A percentile compares a stretch with the other conserved stretches of the same genome.
phyloP scores from a whole-genome alignment of 257 asterid genomes.

The Rubia yunnanensis region DNA sequence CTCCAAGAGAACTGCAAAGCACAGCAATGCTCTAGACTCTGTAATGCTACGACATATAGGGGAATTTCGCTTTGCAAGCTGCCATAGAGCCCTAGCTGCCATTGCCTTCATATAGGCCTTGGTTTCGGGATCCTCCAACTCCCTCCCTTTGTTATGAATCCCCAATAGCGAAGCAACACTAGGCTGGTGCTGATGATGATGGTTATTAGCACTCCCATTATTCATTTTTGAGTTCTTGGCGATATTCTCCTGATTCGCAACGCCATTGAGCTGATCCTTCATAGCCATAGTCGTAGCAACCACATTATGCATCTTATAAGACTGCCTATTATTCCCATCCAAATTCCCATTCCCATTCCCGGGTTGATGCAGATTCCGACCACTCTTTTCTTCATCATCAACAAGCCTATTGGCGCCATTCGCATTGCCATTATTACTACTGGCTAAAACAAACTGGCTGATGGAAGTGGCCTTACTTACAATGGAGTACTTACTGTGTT shows the following conservation, averaged over 20 bases:
- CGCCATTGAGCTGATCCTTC: constrained; percentile 20
- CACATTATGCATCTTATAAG: constrained; percentile 45
- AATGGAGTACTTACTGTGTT: constrained; percentile 31
- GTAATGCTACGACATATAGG: constrained; percentile 74
- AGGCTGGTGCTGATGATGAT: constrained; percentile 33
- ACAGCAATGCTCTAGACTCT: constrained; percentile 63
- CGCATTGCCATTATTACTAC: constrained; percentile 8
- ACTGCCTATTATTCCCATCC: constrained; percentile 6
- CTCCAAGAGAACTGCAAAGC: constrained; percentile 63
- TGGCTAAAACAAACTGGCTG: constrained; percentile 26
- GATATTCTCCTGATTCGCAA: constrained; percentile 2
- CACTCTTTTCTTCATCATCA: constrained; percentile 37
- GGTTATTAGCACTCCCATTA: constrained; percentile 17
- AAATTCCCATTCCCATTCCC: constrained; percentile 18
- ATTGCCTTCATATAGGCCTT: constrained; percentile 67
- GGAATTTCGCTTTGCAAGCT: constrained; percentile 56
- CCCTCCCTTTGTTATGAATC: constrained; percentile 47
- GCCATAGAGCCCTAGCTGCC: constrained; percentile 83
- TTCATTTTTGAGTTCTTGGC: constrained; percentile 12
- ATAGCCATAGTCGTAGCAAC: constrained; percentile 49
- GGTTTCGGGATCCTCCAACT: constrained; percentile 62
- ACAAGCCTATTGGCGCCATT: neutral
- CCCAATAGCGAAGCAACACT: constrained; percentile 27
- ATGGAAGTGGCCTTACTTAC: constrained; percentile 28
- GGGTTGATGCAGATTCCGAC: constrained; percentile 29